A percentile compares a stretch with the other conserved stretches of the same genome.
Evolutionary conservation across 257 asterid species (phyloP).

Genomic region (Lycium barbarum): DNA sequence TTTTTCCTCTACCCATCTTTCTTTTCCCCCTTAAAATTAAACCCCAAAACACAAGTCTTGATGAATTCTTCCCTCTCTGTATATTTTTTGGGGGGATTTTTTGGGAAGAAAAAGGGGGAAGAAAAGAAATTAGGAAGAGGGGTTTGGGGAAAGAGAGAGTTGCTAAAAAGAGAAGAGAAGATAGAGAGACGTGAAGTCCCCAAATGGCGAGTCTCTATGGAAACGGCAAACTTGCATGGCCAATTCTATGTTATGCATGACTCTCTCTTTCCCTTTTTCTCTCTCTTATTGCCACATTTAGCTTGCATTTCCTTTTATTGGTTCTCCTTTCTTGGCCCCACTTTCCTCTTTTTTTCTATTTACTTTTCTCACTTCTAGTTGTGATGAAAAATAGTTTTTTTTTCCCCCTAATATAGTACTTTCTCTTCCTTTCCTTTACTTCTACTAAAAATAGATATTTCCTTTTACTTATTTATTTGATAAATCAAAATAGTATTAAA

Average conservation of each 20-base stretch:
- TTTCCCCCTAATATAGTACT: background rate
- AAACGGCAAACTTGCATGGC: conserved; percentile 81
- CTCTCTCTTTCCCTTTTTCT: conserved; percentile 17
- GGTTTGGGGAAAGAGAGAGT: conserved; percentile 29
- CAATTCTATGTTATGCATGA: conserved; percentile 37
- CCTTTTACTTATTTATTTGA: background rate
- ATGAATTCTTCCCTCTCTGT: background rate
- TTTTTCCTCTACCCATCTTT: conserved; percentile 79
- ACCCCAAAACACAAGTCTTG: background rate
- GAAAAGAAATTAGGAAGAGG: background rate
- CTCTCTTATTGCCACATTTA: background rate
- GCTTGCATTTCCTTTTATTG: background rate
- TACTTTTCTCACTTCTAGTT: too few relatives aligned
- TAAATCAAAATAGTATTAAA: too few relatives aligned
- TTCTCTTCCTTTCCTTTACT: background rate
- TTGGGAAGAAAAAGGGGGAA: background rate
- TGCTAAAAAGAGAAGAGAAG: conserved; percentile 29
- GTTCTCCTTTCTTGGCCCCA: background rate
- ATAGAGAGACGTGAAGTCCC: conserved; percentile 54
- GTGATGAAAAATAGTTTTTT: background rate
- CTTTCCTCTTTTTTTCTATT: background rate
- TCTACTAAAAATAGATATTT: background rate
- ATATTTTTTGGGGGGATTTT: background rate
- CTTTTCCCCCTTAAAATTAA: background rate
- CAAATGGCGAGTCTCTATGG: conserved; percentile 64